Conservation (phyloP, 352 stramenopile species). For the Aphanomyces invadans region DNA sequence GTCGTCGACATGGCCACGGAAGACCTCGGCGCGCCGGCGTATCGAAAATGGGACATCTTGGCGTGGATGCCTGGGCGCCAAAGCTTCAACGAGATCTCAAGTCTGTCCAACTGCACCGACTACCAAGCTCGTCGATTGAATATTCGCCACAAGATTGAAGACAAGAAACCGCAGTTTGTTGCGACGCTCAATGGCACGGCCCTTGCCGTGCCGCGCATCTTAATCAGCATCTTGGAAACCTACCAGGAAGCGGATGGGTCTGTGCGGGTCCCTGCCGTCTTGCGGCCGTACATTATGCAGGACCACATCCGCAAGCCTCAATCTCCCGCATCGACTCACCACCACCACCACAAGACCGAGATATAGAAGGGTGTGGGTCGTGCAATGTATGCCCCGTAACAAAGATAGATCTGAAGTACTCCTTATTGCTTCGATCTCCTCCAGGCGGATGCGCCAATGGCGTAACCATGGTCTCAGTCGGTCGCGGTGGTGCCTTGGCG, state of each 20-base stretch:
- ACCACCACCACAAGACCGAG: slow-evolving; percentile 5
- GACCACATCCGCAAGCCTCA: neutral
- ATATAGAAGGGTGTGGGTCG: neutral
- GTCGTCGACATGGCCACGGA: slow-evolving; percentile 80
- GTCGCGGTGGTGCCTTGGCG: no score
- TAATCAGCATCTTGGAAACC: slow-evolving; percentile 82
- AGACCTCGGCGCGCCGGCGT: slow-evolving; percentile 70
- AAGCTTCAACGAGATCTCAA: slow-evolving; percentile 77
- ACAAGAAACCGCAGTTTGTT: slow-evolving; percentile 65
- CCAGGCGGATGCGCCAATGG: no score
- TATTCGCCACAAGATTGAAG: slow-evolving; percentile 64
- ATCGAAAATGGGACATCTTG: slow-evolving; percentile 82
- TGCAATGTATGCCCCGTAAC: no score
- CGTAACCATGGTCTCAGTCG: no score
- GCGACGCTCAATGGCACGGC: slow-evolving; percentile 86
- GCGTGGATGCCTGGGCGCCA: slow-evolving; percentile 79
- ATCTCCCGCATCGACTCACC: neutral
- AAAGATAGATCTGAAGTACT: slow-evolving; percentile 8
- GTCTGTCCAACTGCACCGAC: slow-evolving; percentile 86
- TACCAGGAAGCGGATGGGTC: slow-evolving; percentile 74
- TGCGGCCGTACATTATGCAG: slow-evolving; percentile 68
- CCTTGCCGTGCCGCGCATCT: slow-evolving; percentile 64
- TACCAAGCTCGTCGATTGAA: slow-evolving; percentile 81
- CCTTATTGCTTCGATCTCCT: no score
- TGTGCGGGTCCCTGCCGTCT: slow-evolving; percentile 64